phyloP scores from a whole-genome alignment of 306 rosid species.

The Spatholobus suberectus region DNA sequence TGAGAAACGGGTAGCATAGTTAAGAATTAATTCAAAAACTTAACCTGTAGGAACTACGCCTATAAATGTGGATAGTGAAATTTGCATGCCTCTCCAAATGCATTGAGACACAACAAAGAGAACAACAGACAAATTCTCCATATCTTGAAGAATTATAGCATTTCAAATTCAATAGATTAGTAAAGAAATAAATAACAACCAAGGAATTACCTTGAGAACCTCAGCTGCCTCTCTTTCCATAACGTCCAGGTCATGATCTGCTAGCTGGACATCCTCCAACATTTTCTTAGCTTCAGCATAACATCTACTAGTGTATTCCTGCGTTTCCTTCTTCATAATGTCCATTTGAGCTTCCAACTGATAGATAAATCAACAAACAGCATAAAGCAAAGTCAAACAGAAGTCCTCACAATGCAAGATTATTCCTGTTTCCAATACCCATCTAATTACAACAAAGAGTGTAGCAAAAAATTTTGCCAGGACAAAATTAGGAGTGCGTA shows the following conservation, averaged over 20 bases:
- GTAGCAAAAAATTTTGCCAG: neutral
- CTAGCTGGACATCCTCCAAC: constrained; percentile 62
- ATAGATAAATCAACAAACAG: constrained; percentile 27
- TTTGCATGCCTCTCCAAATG: neutral
- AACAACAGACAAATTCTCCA: neutral
- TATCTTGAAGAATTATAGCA: neutral
- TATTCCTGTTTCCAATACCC: constrained; percentile 4
- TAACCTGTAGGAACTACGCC: neutral
- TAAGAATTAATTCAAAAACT: neutral
- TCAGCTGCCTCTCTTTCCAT: constrained; percentile 78
- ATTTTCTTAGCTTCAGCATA: constrained; percentile 64
- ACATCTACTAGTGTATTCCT: constrained; percentile 55
- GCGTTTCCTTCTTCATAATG: constrained; percentile 62
- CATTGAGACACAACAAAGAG: neutral
- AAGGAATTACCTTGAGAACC: constrained; percentile 64
- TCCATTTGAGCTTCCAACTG: constrained; percentile 72
- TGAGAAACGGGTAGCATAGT: neutral
- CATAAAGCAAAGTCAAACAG: constrained; percentile 35
- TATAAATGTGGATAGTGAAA: neutral
- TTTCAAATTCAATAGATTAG: constrained; percentile 5
- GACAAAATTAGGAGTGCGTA: neutral
- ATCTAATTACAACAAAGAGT: constrained; percentile 24
- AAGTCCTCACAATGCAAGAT: constrained; percentile 2
- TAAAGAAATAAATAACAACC: constrained; percentile 4
- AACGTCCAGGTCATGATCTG: constrained; percentile 57